Base-by-base conservation (phyloP, 345 rosid genomes). In the Eucalyptus cloeziana region DNA sequence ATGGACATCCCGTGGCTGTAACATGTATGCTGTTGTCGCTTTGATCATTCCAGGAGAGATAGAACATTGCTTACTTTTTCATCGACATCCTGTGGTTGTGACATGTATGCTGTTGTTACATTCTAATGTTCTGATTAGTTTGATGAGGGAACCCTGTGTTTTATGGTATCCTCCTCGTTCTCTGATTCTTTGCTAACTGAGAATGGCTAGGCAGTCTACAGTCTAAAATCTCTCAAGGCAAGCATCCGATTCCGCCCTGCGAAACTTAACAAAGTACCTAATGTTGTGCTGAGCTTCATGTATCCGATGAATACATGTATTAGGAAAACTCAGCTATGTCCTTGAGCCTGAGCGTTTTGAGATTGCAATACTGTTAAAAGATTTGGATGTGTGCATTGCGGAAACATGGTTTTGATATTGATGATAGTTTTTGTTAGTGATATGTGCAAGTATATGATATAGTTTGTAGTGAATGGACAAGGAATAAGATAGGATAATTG, bases 251-350 rank as follows among this genome's bases (percentile, higher is more conserved):
- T 40, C 85, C 27, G 8, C 45, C 83, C 15, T 71, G 83, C 27
- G 0, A 71, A 5, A 71, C 27, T 10, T 16, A 6, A 40, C 85
- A 0, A 37, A 44, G 31, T 40, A 11, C 30, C 45, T 21, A 6
- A 76, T 24, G 15, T 40, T 76, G 47, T 22, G 85, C 47, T 21
- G 3, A 76, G 30, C 47, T 2, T 21, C 8, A 43, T 19, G 47
- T 16, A 40, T 76, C 83, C 15, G 9, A 76, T 37, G 47, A 37
- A 22, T 44, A 21, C 27, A 71, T 37, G 45, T 3, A 21, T 21
- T 11, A 6, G 85, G 85, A 76, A 21, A 40, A 43, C 47, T 11
- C 85, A 2, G 85, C 85, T 37, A 10, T 76, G 85, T 6, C 22
- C 47, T 40, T 40, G 85, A 40, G 85, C 47, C 27, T 11, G 85